These are phyloP conservation scores for Delitschia confertaspora DNA, from an alignment of 495 filamentous ascomycete species.

Conservation along the genomic window DNA sequence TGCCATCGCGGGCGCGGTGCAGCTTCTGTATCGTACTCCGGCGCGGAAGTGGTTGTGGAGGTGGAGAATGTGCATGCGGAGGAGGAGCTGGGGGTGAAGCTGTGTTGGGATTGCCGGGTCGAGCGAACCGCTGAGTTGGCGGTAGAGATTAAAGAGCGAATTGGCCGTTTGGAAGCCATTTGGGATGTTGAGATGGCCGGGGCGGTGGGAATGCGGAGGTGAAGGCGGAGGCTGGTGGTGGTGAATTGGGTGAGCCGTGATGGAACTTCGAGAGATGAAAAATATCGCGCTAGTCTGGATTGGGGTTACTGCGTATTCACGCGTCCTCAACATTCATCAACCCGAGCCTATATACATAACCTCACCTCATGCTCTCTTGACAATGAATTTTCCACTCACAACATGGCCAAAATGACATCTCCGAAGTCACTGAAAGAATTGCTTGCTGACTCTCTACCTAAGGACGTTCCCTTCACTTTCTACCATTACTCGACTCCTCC, in stretches of 20 bases:
- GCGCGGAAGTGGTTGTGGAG: conserved; percentile 10
- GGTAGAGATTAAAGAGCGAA: conserved; percentile 11
- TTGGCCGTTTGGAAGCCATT: conserved; percentile 25
- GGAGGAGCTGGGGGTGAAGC: no score
- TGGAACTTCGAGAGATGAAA: conserved; percentile 1
- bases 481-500: conserved; percentile 87
- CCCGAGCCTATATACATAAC: no score
- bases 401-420: conserved; percentile 2
- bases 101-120: conserved; percentile 10
- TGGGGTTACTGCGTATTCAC: background rate
- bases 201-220: background rate
- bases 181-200: background rate
- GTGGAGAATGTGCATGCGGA: conserved; percentile 23
- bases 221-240: background rate
- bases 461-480: conserved; percentile 58
- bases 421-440: conserved; percentile 20
- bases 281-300: conserved; percentile 7
- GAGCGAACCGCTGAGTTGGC: conserved; percentile 5
- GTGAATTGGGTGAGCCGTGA: background rate
- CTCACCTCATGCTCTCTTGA: background rate
- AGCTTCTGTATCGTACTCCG: conserved; percentile 33
- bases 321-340: background rate
- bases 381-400: background rate
- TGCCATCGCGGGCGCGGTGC: conserved; percentile 62
- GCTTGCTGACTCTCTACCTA: conserved; percentile 64